phyloP scores from a whole-genome alignment of 495 filamentous ascomycete species.

The Collariella sp. region DNA sequence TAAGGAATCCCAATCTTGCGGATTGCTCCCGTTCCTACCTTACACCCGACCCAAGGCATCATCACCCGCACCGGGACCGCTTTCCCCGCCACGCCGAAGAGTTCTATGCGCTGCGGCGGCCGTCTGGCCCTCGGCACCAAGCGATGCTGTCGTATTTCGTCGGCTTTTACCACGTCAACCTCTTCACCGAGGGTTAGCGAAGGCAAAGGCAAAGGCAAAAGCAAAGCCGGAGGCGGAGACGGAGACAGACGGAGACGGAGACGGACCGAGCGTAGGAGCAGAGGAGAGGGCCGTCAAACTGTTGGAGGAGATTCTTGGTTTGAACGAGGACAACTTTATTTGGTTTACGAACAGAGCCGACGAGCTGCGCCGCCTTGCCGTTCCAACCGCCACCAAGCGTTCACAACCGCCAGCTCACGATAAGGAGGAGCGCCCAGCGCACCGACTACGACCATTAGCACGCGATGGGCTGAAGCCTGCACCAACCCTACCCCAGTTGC shows the following conservation, averaged over 20 bases:
- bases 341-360: neutral
- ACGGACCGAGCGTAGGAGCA: neutral
- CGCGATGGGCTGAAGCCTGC: too few relatives aligned
- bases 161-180: neutral
- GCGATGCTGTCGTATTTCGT: neutral
- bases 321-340: neutral
- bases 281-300: neutral
- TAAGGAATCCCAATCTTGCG: neutral
- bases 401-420: neutral
- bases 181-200: too few relatives aligned
- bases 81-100: neutral
- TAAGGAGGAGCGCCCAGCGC: too few relatives aligned
- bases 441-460: too few relatives aligned
- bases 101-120: neutral
- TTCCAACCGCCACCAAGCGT: neutral
- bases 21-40: neutral
- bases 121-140: neutral
- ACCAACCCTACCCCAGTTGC: too few relatives aligned
- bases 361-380: neutral
- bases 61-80: neutral
- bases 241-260: neutral
- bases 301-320: neutral
- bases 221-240: too few relatives aligned
- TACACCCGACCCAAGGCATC: neutral
- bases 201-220: too few relatives aligned